Evolutionary conservation across 2,329 filamentous ascomycete genomes (phyloP).

Genomic region (Neoascochyta sp.): DNA sequence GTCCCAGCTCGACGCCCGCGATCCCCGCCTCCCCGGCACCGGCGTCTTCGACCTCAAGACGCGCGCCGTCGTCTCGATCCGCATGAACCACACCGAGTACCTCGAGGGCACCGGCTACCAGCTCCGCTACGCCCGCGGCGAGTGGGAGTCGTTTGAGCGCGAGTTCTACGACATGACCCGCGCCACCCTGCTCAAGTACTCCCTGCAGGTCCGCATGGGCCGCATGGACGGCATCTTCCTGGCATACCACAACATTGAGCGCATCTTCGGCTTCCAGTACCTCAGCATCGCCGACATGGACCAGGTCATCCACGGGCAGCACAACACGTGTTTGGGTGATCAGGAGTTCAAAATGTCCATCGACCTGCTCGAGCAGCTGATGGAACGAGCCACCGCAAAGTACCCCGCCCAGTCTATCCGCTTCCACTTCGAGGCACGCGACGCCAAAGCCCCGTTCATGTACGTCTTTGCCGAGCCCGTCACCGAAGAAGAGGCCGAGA

Average conservation of each 20-base stretch:
- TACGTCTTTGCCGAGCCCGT: slow-evolving; percentile 90
- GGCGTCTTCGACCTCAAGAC: slow-evolving; percentile 98
- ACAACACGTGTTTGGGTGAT: slow-evolving; percentile 65
- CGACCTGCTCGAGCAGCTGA: slow-evolving; percentile 69
- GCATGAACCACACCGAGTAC: slow-evolving; percentile 74
- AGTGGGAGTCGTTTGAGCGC: slow-evolving; percentile 87
- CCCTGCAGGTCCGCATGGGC: slow-evolving; percentile 91
- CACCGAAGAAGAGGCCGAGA: slow-evolving; percentile 64
- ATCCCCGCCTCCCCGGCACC: slow-evolving; percentile 78
- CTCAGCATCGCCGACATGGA: slow-evolving; percentile 86
- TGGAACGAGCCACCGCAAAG: slow-evolving; percentile 69
- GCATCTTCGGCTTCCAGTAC: slow-evolving; percentile 98
- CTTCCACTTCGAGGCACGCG: slow-evolving; percentile 75
- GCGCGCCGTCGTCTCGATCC: slow-evolving; percentile 82
- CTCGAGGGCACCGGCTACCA: slow-evolving; percentile 81
- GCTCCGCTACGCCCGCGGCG: slow-evolving; percentile 69
- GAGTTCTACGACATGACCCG: slow-evolving; percentile 98
- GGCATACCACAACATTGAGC: slow-evolving; percentile 89
- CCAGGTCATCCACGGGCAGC: slow-evolving; percentile 75
- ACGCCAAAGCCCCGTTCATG: slow-evolving; percentile 62
- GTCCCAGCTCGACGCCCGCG: slow-evolving; percentile 88
- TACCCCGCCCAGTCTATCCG: slow-evolving; percentile 75
- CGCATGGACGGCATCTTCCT: slow-evolving; percentile 99
- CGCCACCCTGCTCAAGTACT: slow-evolving; percentile 93
- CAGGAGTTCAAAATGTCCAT: slow-evolving; percentile 82